Base-by-base conservation (phyloP, 2,329 filamentous ascomycete genomes). In the Hirsutella minnesotensis region DNA sequence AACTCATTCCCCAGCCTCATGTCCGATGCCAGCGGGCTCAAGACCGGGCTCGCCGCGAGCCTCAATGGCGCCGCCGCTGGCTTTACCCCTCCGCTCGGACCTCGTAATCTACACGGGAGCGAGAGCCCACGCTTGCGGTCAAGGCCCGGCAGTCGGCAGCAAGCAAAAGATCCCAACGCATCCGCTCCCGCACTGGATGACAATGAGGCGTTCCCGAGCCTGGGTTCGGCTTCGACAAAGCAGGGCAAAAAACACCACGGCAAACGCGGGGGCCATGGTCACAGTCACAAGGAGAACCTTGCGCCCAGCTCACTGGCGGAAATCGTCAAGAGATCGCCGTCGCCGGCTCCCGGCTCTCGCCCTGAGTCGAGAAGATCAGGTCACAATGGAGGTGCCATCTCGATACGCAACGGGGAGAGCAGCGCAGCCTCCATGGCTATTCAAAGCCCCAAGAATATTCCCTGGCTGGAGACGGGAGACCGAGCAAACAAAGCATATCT, bases 391-490 rank as follows among this genome's bases (percentile, higher is more conserved):
- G 84, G 76, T 58, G 74, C 78, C 35, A 73, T 73, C 10, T 80
- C 73, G 44, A 69, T 77, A 39, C 77, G 77, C 42, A 77, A 73
- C 49, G 77, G 79, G 18, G 86, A 95, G 61, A 86, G 90, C 54
- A 92, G 83, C 57, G 73, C 77, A 21, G 81, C 87, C 24, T 85
- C 88, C 15, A 81, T 86, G 59, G 81, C 86, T 2, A 96, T 98
- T 44, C 77, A 86, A 16, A 79, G 81, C 44, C 92, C 92, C 9
- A 87, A 92, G 57, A 85, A 95, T 53, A 87, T 98, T 38, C 92
- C 92, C 1, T 98, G 92, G 92, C 68, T 96, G 4, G 90, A 95
- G 63, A 96, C 92, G 3, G 92, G 92, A 19, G 81, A 90, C 42
- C 79, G 78, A 49, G 86, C 86, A 50, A 96, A 98, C 61, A 88